Percentiles rank a stretch among this genome's conserved stretches.
phyloP scores from a whole-genome alignment of 768 basidiomycete species.

The Coprinopsis cinerea region DNA sequence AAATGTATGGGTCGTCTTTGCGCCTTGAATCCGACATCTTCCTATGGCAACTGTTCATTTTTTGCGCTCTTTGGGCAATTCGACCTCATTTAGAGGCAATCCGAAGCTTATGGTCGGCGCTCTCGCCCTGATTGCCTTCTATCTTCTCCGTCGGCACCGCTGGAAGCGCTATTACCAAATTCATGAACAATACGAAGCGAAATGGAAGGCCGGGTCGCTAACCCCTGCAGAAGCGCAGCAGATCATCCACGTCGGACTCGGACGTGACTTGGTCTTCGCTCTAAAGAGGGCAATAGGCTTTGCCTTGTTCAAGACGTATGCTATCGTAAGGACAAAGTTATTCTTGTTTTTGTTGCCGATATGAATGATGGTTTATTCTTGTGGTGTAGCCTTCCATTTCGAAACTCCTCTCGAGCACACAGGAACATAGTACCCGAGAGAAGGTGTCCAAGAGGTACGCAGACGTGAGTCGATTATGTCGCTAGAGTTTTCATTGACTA shows the following conservation, averaged over 20 bases:
- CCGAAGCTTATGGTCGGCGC: too few relatives aligned
- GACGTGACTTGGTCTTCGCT: slow-evolving; percentile 41
- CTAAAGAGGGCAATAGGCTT: slow-evolving; percentile 34
- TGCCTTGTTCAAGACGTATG: slow-evolving; percentile 49
- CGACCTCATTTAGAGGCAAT: too few relatives aligned
- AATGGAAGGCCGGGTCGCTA: neutral
- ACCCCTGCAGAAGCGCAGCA: slow-evolving; percentile 2
- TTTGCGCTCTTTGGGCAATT: too few relatives aligned
- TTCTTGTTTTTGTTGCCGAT: neutral
- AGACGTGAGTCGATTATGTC: slow-evolving; percentile 31
- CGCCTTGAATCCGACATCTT: too few relatives aligned
- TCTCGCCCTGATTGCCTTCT: neutral
- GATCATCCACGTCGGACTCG: neutral
- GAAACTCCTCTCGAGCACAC: slow-evolving; percentile 34
- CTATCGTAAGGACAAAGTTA: slow-evolving; percentile 27
- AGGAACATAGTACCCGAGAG: slow-evolving; percentile 28
- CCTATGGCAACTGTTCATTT: too few relatives aligned
- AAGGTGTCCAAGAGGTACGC: slow-evolving; percentile 37
- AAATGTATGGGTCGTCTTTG: too few relatives aligned
- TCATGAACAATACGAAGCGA: neutral
- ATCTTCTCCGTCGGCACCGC: neutral
- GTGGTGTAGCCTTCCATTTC: slow-evolving; percentile 38
- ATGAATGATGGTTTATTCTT: neutral
- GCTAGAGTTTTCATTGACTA: neutral
- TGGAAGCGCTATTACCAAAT: neutral